Evolutionary conservation across 176 grass and related monocot genomes (phyloP).

Genomic region (Pontederia paniculata): DNA sequence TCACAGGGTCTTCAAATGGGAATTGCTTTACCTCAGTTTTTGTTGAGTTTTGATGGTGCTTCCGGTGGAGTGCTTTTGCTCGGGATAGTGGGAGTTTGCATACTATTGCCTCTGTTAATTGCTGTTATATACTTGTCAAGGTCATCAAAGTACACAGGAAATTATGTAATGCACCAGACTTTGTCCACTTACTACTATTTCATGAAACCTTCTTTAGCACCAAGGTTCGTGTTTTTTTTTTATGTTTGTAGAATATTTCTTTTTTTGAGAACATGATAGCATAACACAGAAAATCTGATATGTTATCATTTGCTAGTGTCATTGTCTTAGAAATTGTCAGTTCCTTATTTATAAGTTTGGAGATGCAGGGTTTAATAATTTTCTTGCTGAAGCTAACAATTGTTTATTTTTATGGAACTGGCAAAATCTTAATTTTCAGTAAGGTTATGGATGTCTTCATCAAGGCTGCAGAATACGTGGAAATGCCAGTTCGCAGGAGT

Average conservation of each 20-base stretch:
- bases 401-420: conserved; percentile 6
- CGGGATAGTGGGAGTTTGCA: conserved; percentile 89
- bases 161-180: conserved; percentile 99
- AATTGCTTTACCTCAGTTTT: conserved; percentile 89
- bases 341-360: too few relatives aligned
- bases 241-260: too few relatives aligned
- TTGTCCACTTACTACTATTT: conserved; percentile 91
- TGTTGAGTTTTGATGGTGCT: conserved; percentile 89
- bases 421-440: conserved; percentile 37
- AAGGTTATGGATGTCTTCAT: conserved; percentile 99
- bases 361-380: too few relatives aligned
- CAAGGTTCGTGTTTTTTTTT: conserved; percentile 46
- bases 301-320: too few relatives aligned
- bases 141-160: conserved; percentile 96
- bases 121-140: conserved; percentile 99
- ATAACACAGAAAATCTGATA: too few relatives aligned
- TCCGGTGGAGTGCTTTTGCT: conserved; percentile 89
- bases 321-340: too few relatives aligned
- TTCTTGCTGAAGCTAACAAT: neutral
- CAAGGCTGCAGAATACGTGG: conserved; percentile 94
- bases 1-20: conserved; percentile 92
- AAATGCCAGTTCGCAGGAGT: conserved; percentile 91
- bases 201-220: conserved; percentile 98
- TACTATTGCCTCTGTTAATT: conserved; percentile 88
- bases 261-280: too few relatives aligned